phyloP scores from a whole-genome alignment of 352 stramenopile genomes.

The Phytophthora capsici region DNA sequence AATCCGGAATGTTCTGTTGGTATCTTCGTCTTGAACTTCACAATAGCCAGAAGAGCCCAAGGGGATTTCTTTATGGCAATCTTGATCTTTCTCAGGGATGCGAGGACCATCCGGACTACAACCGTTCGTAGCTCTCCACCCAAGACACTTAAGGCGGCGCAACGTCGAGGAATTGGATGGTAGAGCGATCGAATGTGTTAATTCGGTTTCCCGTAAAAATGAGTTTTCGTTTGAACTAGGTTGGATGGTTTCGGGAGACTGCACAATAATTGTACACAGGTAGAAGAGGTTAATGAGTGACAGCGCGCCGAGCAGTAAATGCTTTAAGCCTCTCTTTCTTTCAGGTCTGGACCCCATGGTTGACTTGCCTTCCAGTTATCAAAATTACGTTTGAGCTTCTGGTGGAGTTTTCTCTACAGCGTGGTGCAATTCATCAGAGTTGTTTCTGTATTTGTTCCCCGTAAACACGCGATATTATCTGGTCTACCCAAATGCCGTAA shows the following conservation, averaged over 20 bases:
- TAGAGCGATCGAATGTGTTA: not conserved
- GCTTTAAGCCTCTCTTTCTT: slow-evolving; percentile 5
- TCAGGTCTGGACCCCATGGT: not conserved
- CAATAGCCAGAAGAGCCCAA: slow-evolving; percentile 59
- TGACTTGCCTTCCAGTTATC: not conserved
- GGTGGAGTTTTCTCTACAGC: not conserved
- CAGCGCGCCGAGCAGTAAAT: slow-evolving; percentile 8
- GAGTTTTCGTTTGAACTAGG: not conserved
- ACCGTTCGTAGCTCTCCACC: slow-evolving; percentile 54
- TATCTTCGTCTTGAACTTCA: slow-evolving; percentile 55
- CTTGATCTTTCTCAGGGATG: slow-evolving; percentile 44
- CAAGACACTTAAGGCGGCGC: slow-evolving; percentile 51
- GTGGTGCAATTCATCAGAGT: not conserved
- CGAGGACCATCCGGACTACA: slow-evolving; percentile 53
- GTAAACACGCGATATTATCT: not conserved
- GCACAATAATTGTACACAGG: slow-evolving; percentile 7
- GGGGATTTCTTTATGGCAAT: slow-evolving; percentile 44
- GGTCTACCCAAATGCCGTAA: not conserved
- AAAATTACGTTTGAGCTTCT: not conserved
- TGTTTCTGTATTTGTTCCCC: not conserved
- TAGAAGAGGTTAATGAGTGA: slow-evolving; percentile 12
- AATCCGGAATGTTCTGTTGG: slow-evolving; percentile 59
- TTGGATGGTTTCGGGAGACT: slow-evolving; percentile 9
- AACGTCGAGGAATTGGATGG: not conserved
- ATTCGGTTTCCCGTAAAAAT: not conserved